Evolutionary conservation across 2,329 filamentous ascomycete species (phyloP), one percentile per base, ranked within the genome.

Genomic region (Ophiostoma sp.): DNA sequence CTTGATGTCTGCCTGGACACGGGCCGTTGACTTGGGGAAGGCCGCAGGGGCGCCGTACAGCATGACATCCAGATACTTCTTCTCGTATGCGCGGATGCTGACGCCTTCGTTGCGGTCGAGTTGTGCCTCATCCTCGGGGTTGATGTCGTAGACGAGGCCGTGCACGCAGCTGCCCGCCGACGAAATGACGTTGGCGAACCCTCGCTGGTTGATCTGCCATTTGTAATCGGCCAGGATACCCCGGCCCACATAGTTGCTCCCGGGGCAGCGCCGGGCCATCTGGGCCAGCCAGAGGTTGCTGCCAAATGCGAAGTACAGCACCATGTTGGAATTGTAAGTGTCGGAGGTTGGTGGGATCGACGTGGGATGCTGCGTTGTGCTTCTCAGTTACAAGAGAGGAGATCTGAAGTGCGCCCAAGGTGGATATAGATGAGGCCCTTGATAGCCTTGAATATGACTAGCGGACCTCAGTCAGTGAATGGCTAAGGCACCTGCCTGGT

Each of bases 121-220:
- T n/a, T 73, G 74, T 62, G 72, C 74, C 71, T 81, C 79, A 68
- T 81, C 79, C 5, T 5, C 12, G 36, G 72, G 67, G 69, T 76
- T 75, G 66, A 81, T 77, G 68, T 77, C 76, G 69, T 78, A 81
- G n/a, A 79, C 75, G 36, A 81, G 76, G 5, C 79, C 79, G 62
- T 80, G 76, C 14, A 81, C 79, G 73, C 36, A 64, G 72, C 55
- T 16, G 60, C 27, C 47, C 27, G 11, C 11, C 42, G 63, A 73
- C 73, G 16, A 40, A 3, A 80, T 69, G 40, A 82, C 75, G 71
- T 82, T 82, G 69, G 80, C 81, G 66, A 77, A 81, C 41, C 80
- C 80, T 36, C 80, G 77, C 74, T 81, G 75, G 73, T 82, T 82
- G 76, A 82, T 82, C 72, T 80, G 79, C 77, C 80, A 82, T 44